Percentiles rank a stretch among this genome's conserved stretches.
Conservation (phyloP, 164 flowering plant genomes). For the Taxillus chinensis region DNA sequence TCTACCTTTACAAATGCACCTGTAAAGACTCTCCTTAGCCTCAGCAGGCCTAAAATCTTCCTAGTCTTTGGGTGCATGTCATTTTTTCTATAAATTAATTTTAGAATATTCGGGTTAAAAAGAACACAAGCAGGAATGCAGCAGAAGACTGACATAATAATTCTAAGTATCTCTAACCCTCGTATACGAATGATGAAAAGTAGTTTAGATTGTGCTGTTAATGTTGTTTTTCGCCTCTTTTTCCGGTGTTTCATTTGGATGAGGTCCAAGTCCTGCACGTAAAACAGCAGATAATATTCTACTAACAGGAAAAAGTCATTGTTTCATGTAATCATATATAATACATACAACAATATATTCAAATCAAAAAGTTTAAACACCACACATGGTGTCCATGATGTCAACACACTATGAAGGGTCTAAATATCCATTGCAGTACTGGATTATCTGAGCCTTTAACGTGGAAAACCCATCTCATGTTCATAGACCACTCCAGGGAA, state of each 20-base stretch:
- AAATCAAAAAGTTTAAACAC: too few relatives aligned
- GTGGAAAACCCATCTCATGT: too few relatives aligned
- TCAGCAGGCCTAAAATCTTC: constrained; percentile 43
- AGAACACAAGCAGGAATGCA: background rate
- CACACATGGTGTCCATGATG: too few relatives aligned
- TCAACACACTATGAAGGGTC: too few relatives aligned
- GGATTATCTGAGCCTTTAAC: too few relatives aligned
- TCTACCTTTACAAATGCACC: constrained; percentile 68
- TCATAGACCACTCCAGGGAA: too few relatives aligned
- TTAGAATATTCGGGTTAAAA: constrained; percentile 1
- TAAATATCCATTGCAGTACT: too few relatives aligned
- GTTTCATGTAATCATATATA: too few relatives aligned
- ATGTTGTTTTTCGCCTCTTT: constrained; percentile 20
- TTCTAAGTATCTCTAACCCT: constrained; percentile 35
- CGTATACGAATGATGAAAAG: constrained; percentile 67
- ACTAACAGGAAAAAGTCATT: too few relatives aligned
- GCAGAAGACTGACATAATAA: background rate
- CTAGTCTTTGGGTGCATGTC: constrained; percentile 60
- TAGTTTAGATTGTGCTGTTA: constrained; percentile 31
- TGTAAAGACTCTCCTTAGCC: constrained; percentile 32
- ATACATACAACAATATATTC: too few relatives aligned
- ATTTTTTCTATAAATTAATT: constrained; percentile 33
- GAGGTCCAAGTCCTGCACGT: constrained; percentile 56
- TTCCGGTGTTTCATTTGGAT: constrained; percentile 57
- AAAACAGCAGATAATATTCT: background rate